Evolutionary conservation across 2,329 filamentous ascomycete genomes (phyloP), one percentile per base, ranked within the genome.

Genomic region (Trichoderma breve): DNA sequence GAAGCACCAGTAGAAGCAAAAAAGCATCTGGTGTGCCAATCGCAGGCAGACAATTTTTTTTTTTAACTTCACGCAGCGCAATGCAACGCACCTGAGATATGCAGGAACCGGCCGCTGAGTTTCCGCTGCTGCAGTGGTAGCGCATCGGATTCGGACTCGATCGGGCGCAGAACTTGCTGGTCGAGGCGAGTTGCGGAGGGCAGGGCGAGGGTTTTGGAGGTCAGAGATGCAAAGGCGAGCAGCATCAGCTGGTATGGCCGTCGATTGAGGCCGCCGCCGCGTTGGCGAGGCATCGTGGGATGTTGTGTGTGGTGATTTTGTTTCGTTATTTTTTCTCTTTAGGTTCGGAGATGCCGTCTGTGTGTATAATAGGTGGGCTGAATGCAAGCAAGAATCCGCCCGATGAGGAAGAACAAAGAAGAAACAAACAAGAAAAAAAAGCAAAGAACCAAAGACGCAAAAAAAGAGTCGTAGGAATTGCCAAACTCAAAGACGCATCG

Each of bases 51-150:
- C n/a, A 30, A 53, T 15, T 15, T 24, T 32, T 15, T 24, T 32
- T 24, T 6, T 32, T n/a, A 72, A 64, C 67, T 32, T 36, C 53
- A 53, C 47, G 21, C 47, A 53, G 47, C 47, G 47, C 47, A 53
- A 53, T 53, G 47, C 47, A 74, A 80, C 86, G 74, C 84, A 95
- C 93, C 94, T 82, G 94, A 96, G 76, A 97, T 93, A 82, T 97
- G 94, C 79, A 97, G 86, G 83, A 97, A 97, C 79, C 89, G 89
- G 75, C 94, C 94, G 74, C 88, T 87, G 76, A 94, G 82, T 77
- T 84, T 86, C 74, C 83, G 83, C 71, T 76, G 76, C 61, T 65
- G 64, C 32, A 67, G 53, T 57, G 51, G 51, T 39, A 15, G n/a
- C 61, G 70, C 57, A 58, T 39, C 53, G 18, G 53, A 18, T 12